A percentile compares a stretch with the other conserved stretches of the same genome.
Evolutionary conservation across 192 early-diverging fungal genomes (phyloP).

Genomic region (Endogone sp.): DNA sequence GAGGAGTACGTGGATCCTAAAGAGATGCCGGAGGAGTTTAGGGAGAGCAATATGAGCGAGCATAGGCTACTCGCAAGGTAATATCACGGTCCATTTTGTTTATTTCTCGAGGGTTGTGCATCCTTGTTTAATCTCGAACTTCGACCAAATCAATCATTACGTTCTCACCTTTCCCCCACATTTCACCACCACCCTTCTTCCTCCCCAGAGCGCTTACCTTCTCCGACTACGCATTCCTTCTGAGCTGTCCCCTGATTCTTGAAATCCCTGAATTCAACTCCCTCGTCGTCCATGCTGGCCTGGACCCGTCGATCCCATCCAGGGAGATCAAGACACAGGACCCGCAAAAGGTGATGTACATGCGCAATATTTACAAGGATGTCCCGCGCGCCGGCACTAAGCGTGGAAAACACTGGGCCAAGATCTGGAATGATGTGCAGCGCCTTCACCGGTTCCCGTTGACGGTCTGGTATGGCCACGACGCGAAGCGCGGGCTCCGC

Average conservation of each 20-base stretch:
- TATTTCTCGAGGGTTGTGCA: no score
- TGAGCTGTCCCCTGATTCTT: constrained; percentile 51
- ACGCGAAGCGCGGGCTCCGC: constrained; percentile 54
- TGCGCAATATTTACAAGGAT: constrained; percentile 49
- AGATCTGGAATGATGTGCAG: constrained; percentile 31
- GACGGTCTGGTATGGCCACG: constrained; percentile 66
- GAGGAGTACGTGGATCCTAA: constrained; percentile 5
- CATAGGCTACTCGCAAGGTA: constrained; percentile 34
- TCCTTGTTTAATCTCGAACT: no score
- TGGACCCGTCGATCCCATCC: constrained; percentile 42
- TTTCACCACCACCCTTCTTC: not conserved
- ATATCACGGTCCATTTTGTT: not conserved
- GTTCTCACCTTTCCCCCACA: not conserved
- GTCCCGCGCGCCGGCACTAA: constrained; percentile 29
- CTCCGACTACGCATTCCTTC: constrained; percentile 48
- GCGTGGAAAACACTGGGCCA: constrained; percentile 34
- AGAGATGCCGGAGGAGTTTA: constrained; percentile 23
- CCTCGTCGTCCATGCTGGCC: constrained; percentile 66
- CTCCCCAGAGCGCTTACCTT: constrained; percentile 24
- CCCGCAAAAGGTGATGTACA: constrained; percentile 56
- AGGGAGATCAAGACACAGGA: constrained; percentile 44
- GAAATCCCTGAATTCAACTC: constrained; percentile 38
- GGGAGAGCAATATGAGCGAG: constrained; percentile 9
- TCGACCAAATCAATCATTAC: not conserved
- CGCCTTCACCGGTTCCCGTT: constrained; percentile 14